Percentiles rank a stretch among this genome's conserved stretches.
Evolutionary conservation across 306 rosid genomes (phyloP).

Genomic region (Alnus glutinosa): DNA sequence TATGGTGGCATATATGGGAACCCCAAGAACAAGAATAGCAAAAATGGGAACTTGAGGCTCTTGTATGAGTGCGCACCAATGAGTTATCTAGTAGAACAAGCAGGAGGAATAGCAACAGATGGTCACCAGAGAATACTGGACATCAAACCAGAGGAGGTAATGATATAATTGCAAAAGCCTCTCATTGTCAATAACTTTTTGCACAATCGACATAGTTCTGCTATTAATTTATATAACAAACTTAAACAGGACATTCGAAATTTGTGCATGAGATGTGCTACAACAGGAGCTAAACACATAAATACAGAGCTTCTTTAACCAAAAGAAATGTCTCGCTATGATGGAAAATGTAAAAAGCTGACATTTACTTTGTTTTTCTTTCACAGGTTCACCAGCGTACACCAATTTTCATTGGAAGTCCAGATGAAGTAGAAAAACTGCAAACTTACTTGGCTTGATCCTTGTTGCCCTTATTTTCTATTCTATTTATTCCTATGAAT

Average conservation of each 20-base stretch:
- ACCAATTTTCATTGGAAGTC: slow-evolving; percentile 41
- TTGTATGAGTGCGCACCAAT: slow-evolving; percentile 50
- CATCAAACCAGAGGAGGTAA: slow-evolving; percentile 37
- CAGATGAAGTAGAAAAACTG: slow-evolving; percentile 39
- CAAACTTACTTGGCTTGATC: slow-evolving; percentile 34
- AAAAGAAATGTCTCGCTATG: background rate
- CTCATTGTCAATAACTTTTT: background rate
- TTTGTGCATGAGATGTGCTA: background rate
- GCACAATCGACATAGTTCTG: background rate
- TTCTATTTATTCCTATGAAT: background rate
- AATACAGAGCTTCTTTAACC: background rate
- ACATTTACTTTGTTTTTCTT: background rate
- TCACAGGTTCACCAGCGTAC: slow-evolving; percentile 41
- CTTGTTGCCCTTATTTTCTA: background rate
- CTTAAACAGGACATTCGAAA: background rate
- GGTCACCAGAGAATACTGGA: slow-evolving; percentile 40
- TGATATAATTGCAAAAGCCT: background rate
- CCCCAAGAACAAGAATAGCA: slow-evolving; percentile 35
- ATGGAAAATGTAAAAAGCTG: no score
- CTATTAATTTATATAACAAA: background rate
- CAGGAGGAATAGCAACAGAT: slow-evolving; percentile 45
- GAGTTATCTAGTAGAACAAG: slow-evolving; percentile 48
- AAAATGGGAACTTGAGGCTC: slow-evolving; percentile 42
- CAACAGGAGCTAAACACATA: background rate
- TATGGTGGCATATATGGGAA: slow-evolving; percentile 47